These are phyloP conservation scores for Piedraia hortae DNA, from an alignment of 2,329 filamentous ascomycete genomes.

Conservation along the genomic window DNA sequence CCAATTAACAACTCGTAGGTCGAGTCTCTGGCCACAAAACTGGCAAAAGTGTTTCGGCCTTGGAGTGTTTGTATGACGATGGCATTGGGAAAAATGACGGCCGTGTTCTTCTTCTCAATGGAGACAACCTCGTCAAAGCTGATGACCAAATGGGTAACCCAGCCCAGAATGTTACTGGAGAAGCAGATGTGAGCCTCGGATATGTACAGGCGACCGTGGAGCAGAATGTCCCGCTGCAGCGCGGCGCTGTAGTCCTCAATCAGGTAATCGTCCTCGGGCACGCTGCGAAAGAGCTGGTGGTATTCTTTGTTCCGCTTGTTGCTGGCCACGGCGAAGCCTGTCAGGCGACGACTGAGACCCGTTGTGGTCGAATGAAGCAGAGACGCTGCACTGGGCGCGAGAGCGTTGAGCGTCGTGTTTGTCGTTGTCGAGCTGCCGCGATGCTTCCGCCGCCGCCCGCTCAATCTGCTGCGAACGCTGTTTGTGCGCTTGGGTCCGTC, in stretches of 20 bases:
- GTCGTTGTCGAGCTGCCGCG: slow-evolving; percentile 50
- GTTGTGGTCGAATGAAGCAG: slow-evolving; percentile 42
- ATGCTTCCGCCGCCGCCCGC: slow-evolving; percentile 30
- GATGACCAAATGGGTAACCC: slow-evolving; percentile 92
- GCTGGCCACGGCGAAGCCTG: slow-evolving; percentile 84
- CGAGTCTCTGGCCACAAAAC: slow-evolving; percentile 76
- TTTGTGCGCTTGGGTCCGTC: slow-evolving; percentile 25
- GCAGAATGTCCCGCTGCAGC: slow-evolving; percentile 76
- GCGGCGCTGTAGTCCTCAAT: slow-evolving; percentile 98
- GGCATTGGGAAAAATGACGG: slow-evolving; percentile 85
- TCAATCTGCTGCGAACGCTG: slow-evolving; percentile 26
- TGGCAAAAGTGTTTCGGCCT: slow-evolving; percentile 85
- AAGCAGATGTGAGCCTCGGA: slow-evolving; percentile 96
- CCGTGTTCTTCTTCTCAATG: slow-evolving; percentile 88
- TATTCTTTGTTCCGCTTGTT: slow-evolving; percentile 94
- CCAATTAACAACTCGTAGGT: slow-evolving; percentile 94
- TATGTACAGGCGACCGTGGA: slow-evolving; percentile 81
- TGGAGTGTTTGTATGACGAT: slow-evolving; percentile 91
- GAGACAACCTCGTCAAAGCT: slow-evolving; percentile 95
- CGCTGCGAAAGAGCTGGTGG: slow-evolving; percentile 77
- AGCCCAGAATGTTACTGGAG: slow-evolving; percentile 94
- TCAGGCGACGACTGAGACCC: slow-evolving; percentile 51
- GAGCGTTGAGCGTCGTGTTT: slow-evolving; percentile 27
- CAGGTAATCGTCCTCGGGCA: slow-evolving; percentile 89
- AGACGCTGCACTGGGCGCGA: slow-evolving; percentile 42